A percentile compares a stretch with the other conserved stretches of the same genome.
phyloP scores from a whole-genome alignment of 192 early-diverging fungal species.

The Backusella parvicylindrica region DNA sequence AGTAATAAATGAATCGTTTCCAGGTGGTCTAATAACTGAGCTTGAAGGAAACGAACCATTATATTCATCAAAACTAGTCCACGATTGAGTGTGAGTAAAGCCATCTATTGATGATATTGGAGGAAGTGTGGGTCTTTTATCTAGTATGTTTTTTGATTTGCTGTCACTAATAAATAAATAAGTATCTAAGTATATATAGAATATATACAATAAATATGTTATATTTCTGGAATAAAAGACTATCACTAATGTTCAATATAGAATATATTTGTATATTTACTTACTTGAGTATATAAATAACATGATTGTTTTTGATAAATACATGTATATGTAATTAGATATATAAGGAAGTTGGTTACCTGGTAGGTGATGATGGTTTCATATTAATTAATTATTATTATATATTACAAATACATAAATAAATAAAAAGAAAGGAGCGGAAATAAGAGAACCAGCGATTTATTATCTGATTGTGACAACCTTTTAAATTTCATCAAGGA shows the following conservation, averaged over 20 bases:
- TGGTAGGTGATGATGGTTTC: background rate
- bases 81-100: background rate
- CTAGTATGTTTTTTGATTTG: background rate
- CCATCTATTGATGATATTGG: slow-evolving; percentile 7
- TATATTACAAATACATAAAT: background rate
- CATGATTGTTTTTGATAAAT: background rate
- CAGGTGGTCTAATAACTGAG: background rate
- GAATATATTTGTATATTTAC: background rate
- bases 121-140: background rate
- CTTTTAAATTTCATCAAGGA: background rate
- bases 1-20: background rate
- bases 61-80: background rate
- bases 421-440: background rate
- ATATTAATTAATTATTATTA: no score
- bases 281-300: background rate
- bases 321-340: background rate
- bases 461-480: background rate
- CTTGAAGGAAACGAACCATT: background rate
- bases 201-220: background rate
- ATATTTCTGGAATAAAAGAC: background rate
- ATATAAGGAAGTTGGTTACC: background rate
- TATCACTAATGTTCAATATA: background rate
- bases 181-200: background rate
- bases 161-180: background rate
- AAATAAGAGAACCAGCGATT: background rate